Evolutionary conservation across 176 grass and related monocot genomes (phyloP).

Genomic region (Sorghum bicolor): Sorghum_bicolor_NCBIv3 NC_012875.2:52680001-52680500

Average conservation of each 20-base stretch:
- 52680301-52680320: background rate
- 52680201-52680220: background rate
- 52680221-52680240: background rate
- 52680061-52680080: slow-evolving; percentile 6
- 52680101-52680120: slow-evolving; percentile 21
- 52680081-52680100: slow-evolving; percentile 25
- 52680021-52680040: background rate
- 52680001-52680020: background rate
- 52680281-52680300: background rate
- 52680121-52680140: slow-evolving; percentile 26
- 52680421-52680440: background rate
- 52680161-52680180: slow-evolving; percentile 28
- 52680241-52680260: background rate
- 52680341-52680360: background rate
- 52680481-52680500: background rate
- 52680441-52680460: background rate
- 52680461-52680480: background rate
- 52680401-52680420: background rate
- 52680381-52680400: background rate
- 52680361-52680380: background rate
- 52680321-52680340: background rate
- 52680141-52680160: slow-evolving; percentile 38
- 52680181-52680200: slow-evolving; percentile 3
- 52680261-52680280: slow-evolving; percentile 7
- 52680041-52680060: slow-evolving; percentile 18